These are phyloP conservation scores for Claviceps spartinae DNA, from an alignment of 2,329 filamentous ascomycete genomes.

Conservation along the genomic window DNA sequence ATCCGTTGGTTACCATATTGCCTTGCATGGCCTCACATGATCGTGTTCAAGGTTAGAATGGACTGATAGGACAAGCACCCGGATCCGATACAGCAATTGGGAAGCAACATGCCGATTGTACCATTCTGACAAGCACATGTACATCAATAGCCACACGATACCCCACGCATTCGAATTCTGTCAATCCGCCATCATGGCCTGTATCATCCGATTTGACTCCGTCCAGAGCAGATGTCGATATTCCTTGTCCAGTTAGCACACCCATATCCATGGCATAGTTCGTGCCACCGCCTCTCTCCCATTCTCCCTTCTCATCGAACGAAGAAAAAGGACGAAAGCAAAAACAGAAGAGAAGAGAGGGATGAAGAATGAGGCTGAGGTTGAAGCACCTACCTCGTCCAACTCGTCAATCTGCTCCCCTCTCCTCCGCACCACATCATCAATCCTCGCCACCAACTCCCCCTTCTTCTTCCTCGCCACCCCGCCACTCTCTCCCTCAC, in stretches of 20 bases:
- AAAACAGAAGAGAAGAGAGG: not conserved
- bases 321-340: not conserved
- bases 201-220: conserved; percentile 12
- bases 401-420: conserved; percentile 13
- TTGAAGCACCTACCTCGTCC: conserved; percentile 13
- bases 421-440: conserved; percentile 12
- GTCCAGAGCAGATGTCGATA: conserved; percentile 5
- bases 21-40: too few relatives aligned
- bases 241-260: conserved; percentile 1
- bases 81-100: not conserved
- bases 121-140: not conserved
- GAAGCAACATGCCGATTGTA: not conserved
- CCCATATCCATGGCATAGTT: not conserved
- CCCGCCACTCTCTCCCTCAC: not conserved
- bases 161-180: not conserved
- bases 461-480: not conserved
- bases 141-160: not conserved
- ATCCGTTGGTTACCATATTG: too few relatives aligned
- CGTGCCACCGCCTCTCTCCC: not conserved
- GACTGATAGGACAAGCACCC: too few relatives aligned
- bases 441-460: conserved; percentile 11
- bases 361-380: too few relatives aligned
- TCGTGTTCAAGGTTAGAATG: too few relatives aligned
- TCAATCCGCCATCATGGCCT: conserved; percentile 12
- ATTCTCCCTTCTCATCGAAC: not conserved